A percentile compares a stretch with the other conserved stretches of the same genome.
phyloP scores from a whole-genome alignment of 352 stramenopile genomes.

The Phytophthora uliginosa region DNA sequence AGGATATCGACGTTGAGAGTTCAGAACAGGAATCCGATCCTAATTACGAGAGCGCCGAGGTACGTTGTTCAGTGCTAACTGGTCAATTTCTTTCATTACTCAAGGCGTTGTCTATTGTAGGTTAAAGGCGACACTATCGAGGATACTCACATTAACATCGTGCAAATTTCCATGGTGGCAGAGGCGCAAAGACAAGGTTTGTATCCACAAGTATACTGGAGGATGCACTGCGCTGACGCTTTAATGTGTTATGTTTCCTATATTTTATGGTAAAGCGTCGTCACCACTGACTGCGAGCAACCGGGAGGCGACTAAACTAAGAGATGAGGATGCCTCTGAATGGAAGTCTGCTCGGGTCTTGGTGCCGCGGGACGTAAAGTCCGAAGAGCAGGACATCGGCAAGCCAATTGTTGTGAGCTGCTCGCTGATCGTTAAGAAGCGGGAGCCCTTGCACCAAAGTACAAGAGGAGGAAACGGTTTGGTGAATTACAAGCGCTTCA shows the following conservation, averaged over 20 bases:
- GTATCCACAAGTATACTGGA: background rate
- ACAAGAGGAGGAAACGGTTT: constrained; percentile 18
- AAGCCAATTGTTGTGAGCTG: constrained; percentile 66
- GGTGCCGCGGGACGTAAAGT: constrained; percentile 35
- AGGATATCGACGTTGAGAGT: constrained; percentile 19
- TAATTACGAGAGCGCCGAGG: constrained; percentile 22
- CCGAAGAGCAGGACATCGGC: constrained; percentile 35
- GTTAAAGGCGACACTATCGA: constrained; percentile 21
- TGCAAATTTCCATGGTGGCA: constrained; percentile 27
- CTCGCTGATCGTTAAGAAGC: constrained; percentile 62
- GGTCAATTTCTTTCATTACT: constrained; percentile 9
- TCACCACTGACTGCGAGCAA: constrained; percentile 15
- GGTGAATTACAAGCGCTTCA: constrained; percentile 89
- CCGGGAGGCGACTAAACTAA: constrained; percentile 12
- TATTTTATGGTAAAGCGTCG: constrained; percentile 13
- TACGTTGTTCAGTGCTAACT: constrained; percentile 14
- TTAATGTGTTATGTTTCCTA: background rate
- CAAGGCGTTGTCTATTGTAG: constrained; percentile 12
- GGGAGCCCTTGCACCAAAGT: background rate
- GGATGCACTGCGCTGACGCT: constrained; percentile 3
- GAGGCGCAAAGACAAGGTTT: constrained; percentile 29
- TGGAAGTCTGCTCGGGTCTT: constrained; percentile 51
- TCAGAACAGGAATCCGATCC: constrained; percentile 27
- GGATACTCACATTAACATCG: constrained; percentile 38
- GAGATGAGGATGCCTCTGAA: constrained; percentile 8